phyloP scores from a whole-genome alignment of 805 yeast genomes.

The Yarrowia sp. region DNA sequence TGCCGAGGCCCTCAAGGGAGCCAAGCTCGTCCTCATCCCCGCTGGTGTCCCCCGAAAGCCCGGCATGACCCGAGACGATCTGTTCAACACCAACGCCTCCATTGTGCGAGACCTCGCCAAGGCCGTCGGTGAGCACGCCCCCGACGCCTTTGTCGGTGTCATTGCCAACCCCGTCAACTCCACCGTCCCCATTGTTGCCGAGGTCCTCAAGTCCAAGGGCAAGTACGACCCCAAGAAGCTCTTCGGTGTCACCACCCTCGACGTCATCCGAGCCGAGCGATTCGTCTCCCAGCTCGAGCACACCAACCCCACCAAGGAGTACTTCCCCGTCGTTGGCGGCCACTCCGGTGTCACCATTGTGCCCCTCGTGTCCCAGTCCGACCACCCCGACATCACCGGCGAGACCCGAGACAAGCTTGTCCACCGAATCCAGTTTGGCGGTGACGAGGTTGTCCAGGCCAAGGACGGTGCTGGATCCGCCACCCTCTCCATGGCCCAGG shows the following conservation, averaged over 20 bases:
- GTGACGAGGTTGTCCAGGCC: slow-evolving; percentile 96
- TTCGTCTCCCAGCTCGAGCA: slow-evolving; percentile 51
- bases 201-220: slow-evolving; percentile 71
- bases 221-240: slow-evolving; percentile 74
- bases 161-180: slow-evolving; percentile 96
- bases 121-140: slow-evolving; percentile 74
- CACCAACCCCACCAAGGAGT: slow-evolving; percentile 56
- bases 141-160: slow-evolving; percentile 77
- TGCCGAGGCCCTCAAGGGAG: slow-evolving; percentile 70
- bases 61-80: slow-evolving; percentile 92
- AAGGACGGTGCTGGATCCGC: slow-evolving; percentile 96
- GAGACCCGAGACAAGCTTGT: slow-evolving; percentile 62
- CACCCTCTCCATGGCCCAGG: slow-evolving; percentile 94
- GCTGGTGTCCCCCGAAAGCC: slow-evolving; percentile 95
- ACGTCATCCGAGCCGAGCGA: slow-evolving; percentile 85
- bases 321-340: slow-evolving; percentile 85
- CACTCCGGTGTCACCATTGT: slow-evolving; percentile 96
- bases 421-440: slow-evolving; percentile 93
- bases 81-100: slow-evolving; percentile 82
- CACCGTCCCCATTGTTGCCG: slow-evolving; percentile 87
- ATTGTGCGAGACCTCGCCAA: slow-evolving; percentile 77
- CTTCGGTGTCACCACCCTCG: slow-evolving; percentile 90
- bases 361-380: slow-evolving; percentile 68
- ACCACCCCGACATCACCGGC: slow-evolving; percentile 52
- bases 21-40: slow-evolving; percentile 88